Evolutionary conservation across 2,329 filamentous ascomycete species (phyloP).

Genomic region (Xylariaceae sp.): DNA sequence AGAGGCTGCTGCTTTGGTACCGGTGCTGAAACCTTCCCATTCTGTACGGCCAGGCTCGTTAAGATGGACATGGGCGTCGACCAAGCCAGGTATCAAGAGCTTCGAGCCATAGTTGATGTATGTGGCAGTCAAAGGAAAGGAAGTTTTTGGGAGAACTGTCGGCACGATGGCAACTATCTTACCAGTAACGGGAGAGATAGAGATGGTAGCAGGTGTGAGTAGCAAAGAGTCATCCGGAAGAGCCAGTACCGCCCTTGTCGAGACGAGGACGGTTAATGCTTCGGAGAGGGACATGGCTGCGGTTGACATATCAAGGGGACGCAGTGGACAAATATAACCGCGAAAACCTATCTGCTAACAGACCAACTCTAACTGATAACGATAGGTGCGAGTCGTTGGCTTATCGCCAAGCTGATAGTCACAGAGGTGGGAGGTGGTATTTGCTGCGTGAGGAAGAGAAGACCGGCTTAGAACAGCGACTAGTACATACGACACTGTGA

Average conservation of each 20-base stretch:
- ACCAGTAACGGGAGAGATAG: constrained; percentile 77
- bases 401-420: constrained; percentile 4
- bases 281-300: constrained; percentile 35
- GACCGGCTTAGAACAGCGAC: no score
- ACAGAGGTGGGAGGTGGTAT: not conserved
- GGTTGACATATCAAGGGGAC: constrained; percentile 28
- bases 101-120: constrained; percentile 87
- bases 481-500: no score
- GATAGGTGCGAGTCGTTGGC: not conserved
- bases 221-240: constrained; percentile 65
- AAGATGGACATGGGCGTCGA: constrained; percentile 96
- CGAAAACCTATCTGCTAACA: not conserved
- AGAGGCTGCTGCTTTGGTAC: constrained; percentile 90
- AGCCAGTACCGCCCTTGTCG: constrained; percentile 80
- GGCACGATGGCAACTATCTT: constrained; percentile 82
- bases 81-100: constrained; percentile 86
- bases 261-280: constrained; percentile 76
- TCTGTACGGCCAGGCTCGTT: constrained; percentile 96
- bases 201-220: constrained; percentile 82
- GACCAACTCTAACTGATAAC: not conserved
- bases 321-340: not conserved
- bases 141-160: constrained; percentile 72
- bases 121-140: constrained; percentile 73
- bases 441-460: constrained; percentile 16
- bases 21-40: constrained; percentile 98